Base-by-base conservation (phyloP, 192 early-diverging fungal genomes). In the Jimgerdemannia flammicorona region DNA sequence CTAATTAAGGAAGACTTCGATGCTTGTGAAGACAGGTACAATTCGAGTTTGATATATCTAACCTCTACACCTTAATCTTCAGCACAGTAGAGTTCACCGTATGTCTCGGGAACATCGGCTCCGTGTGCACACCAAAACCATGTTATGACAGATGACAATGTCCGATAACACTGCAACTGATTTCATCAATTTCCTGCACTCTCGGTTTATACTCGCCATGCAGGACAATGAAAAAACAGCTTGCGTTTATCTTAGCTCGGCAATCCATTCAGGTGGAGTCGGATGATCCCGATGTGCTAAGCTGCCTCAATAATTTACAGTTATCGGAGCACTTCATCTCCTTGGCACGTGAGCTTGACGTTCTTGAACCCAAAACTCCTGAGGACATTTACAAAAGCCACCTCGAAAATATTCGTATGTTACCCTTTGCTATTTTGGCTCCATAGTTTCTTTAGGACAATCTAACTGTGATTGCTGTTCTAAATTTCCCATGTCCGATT, bases 341-440 rank as follows among this genome's bases (percentile, higher is more conserved):
- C 41, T 87, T 99, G 29, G 98, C 94, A 0, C 90, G 93, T 70
- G 96, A 98, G 72, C 89, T 99, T 75, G 95, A 97, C 83, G 91
- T 99, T 64, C 85, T 97, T 79, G 98, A 98, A 70, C 90, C 98
- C 65, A 98, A 98, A 84, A 87, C 92, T 17, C 97, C 98, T 3
- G 96, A 98, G 77, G 98, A 99, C 78, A 97, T 99, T 76, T 99
- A 99, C 89, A 99, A 99, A 85, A 89, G 88, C 68, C 96, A 98
- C 79, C 80, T 98, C 75, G 97, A 99, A 82, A 96, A 97, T 83
- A 91, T 88, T 49, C 87, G 91, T 91, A 88, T 81, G 85, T 72
- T 3, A n/a, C 44, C 19, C 2, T 64, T 3, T 70, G 2, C n/a
- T 59, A 72, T 10, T 20, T 83, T 19, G 49, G 39, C 29, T 73